A percentile compares a stretch with the other conserved stretches of the same genome.
Evolutionary conservation across 2,329 filamentous ascomycete genomes (phyloP).

Genomic region (Monilinia laxa): DNA sequence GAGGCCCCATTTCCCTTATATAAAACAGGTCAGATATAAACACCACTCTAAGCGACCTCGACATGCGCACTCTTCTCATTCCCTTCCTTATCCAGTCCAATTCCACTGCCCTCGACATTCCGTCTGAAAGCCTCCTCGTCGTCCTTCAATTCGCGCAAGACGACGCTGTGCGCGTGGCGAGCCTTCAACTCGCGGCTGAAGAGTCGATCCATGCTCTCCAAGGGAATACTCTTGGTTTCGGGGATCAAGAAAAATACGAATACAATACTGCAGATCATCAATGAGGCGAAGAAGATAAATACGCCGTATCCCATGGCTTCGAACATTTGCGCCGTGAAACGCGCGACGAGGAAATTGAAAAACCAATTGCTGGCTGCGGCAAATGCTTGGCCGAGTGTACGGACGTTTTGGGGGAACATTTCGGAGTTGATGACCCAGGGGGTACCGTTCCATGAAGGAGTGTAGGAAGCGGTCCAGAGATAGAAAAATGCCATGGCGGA

Average conservation of each 20-base stretch:
- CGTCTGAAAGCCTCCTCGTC: conserved; percentile 34
- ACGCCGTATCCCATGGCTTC: conserved; percentile 59
- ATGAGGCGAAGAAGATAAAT: conserved; percentile 66
- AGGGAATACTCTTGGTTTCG: conserved; percentile 64
- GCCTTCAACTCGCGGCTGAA: conserved; percentile 46
- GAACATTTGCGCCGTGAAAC: conserved; percentile 68
- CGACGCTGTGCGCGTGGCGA: conserved; percentile 32
- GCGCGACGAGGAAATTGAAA: conserved; percentile 65
- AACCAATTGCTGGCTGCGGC: conserved; percentile 71
- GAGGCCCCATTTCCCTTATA: no score
- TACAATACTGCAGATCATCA: conserved; percentile 57
- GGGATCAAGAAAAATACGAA: conserved; percentile 64
- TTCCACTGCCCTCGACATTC: conserved; percentile 17
- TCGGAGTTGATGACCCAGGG: conserved; percentile 37
- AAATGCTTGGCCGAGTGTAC: conserved; percentile 68
- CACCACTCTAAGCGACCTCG: conserved; percentile 7
- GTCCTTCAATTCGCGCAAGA: conserved; percentile 34
- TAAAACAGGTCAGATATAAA: neutral
- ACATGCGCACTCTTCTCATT: conserved; percentile 27
- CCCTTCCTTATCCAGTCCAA: conserved; percentile 28
- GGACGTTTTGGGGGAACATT: conserved; percentile 54
- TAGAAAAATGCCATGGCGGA: conserved; percentile 72
- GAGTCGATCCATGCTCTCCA: conserved; percentile 64
- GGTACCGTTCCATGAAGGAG: conserved; percentile 37
- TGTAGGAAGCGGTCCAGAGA: conserved; percentile 57